A percentile compares a stretch with the other conserved stretches of the same genome.
phyloP scores from a whole-genome alignment of 1,284 basidiomycete genomes.

The Meira miltonrushii region DNA sequence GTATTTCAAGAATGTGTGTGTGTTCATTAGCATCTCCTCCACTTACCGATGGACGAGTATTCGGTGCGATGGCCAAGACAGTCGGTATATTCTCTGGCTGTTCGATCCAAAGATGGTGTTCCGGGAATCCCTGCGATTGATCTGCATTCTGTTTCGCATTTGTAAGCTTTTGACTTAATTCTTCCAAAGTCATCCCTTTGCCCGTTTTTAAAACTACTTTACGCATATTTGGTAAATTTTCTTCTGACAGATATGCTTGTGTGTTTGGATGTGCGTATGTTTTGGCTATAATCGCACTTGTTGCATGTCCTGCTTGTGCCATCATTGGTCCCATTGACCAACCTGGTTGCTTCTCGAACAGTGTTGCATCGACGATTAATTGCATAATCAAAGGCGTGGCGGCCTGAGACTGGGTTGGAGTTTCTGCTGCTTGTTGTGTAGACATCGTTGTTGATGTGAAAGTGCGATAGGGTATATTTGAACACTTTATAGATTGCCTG shows the following conservation, averaged over 20 bases:
- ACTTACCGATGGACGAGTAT: conserved; percentile 54
- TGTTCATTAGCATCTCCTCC: neutral
- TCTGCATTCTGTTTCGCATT: conserved; percentile 14
- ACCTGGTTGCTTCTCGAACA: conserved; percentile 20
- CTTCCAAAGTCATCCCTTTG: conserved; percentile 25
- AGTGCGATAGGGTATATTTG: too few species aligned
- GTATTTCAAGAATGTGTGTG: neutral
- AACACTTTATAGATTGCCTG: too few species aligned
- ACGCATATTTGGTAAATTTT: conserved; percentile 39
- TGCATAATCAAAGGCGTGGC: conserved; percentile 47
- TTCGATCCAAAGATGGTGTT: conserved; percentile 59
- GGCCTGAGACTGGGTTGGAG: too few species aligned
- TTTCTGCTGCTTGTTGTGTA: too few species aligned
- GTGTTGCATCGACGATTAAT: conserved; percentile 35
- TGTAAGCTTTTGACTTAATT: conserved; percentile 25
- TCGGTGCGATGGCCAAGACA: conserved; percentile 60
- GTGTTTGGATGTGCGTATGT: conserved; percentile 10
- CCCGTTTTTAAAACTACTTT: conserved; percentile 48
- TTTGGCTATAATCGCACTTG: conserved; percentile 54
- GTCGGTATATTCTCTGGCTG: conserved; percentile 60
- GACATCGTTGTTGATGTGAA: too few species aligned
- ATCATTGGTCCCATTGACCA: conserved; percentile 62
- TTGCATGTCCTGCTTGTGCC: conserved; percentile 60
- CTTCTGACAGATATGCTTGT: conserved; percentile 14
- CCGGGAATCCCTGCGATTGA: too few species aligned